A percentile compares a stretch with the other conserved stretches of the same genome.
phyloP scores from a whole-genome alignment of 2,329 filamentous ascomycete genomes.

The Diaporthe vaccinii region DNA sequence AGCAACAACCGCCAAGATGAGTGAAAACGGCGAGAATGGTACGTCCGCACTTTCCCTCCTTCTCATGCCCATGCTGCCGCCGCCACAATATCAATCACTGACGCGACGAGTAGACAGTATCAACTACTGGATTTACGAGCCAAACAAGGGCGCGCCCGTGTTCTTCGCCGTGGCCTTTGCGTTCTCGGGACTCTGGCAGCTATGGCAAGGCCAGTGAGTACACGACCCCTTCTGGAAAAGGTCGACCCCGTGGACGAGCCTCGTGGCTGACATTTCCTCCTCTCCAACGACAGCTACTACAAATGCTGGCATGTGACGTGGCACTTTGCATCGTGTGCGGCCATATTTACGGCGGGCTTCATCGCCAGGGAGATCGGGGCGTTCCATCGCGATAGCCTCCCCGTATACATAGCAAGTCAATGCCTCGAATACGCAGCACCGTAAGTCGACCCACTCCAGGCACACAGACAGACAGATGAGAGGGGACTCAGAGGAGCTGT shows the following conservation, averaged over 20 bases:
- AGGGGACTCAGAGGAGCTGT: background rate
- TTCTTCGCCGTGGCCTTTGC: conserved; percentile 61
- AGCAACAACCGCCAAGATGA: conserved; percentile 12
- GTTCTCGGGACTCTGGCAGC: conserved; percentile 54
- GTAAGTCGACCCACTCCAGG: conserved; percentile 39
- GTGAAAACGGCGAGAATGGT: conserved; percentile 31
- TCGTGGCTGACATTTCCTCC: background rate
- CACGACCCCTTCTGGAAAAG: too few species aligned
- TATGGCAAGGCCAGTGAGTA: conserved; percentile 63
- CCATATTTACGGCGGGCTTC: conserved; percentile 66
- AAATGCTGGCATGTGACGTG: conserved; percentile 64
- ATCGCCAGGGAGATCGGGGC: conserved; percentile 61
- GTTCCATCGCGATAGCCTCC: conserved; percentile 58
- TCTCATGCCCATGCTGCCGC: background rate
- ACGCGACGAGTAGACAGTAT: conserved; percentile 47
- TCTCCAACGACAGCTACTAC: conserved; percentile 52
- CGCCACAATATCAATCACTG: background rate
- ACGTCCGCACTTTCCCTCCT: background rate
- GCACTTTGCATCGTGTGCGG: conserved; percentile 61
- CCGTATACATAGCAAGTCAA: conserved; percentile 57
- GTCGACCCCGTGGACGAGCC: background rate
- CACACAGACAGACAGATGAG: background rate
- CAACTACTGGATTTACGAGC: conserved; percentile 62
- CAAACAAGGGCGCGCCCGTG: conserved; percentile 61
- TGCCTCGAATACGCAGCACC: conserved; percentile 54